Percentiles rank a stretch among this genome's conserved stretches.
phyloP scores from a whole-genome alignment of 371 early-diverging fungal genomes.

The Lichtheimia corymbifera region DNA sequence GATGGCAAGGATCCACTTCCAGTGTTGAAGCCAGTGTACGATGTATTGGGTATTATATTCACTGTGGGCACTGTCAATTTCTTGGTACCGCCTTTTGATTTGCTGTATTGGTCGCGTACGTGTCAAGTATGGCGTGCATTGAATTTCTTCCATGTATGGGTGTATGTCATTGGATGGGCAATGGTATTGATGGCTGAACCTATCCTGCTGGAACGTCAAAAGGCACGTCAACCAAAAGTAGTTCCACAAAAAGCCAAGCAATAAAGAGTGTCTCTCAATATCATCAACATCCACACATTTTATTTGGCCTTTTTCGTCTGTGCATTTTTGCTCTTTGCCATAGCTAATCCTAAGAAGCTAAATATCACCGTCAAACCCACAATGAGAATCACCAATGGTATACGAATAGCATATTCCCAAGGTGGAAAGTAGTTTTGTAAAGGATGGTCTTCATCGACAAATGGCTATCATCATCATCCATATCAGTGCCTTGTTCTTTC shows the following conservation, averaged over 20 bases:
- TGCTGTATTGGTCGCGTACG: conserved; percentile 59
- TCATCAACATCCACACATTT: background rate
- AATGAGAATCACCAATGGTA: conserved; percentile 82
- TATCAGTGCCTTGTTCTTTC: background rate
- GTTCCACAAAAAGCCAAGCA: background rate
- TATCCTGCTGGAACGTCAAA: conserved; percentile 16
- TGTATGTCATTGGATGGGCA: conserved; percentile 31
- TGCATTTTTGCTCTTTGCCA: conserved; percentile 80
- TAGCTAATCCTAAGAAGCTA: conserved; percentile 79
- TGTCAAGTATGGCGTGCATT: conserved; percentile 59
- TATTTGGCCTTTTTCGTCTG: conserved; percentile 25
- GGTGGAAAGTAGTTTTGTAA: conserved; percentile 81
- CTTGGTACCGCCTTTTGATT: conserved; percentile 70
- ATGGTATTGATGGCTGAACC: conserved; percentile 17
- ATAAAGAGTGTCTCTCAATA: background rate
- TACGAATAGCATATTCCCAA: conserved; percentile 82
- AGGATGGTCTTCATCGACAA: conserved; percentile 84
- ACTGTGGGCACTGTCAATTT: conserved; percentile 72
- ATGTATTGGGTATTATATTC: conserved; percentile 63
- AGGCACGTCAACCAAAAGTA: background rate
- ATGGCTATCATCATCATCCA: conserved; percentile 65
- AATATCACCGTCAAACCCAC: conserved; percentile 75
- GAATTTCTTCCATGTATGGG: conserved; percentile 54
- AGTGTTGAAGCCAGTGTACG: conserved; percentile 55
- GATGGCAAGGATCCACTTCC: conserved; percentile 30